Evolutionary conservation across 441 rosid species (phyloP).

Genomic region (Euphorbia schlechtendalii): DNA sequence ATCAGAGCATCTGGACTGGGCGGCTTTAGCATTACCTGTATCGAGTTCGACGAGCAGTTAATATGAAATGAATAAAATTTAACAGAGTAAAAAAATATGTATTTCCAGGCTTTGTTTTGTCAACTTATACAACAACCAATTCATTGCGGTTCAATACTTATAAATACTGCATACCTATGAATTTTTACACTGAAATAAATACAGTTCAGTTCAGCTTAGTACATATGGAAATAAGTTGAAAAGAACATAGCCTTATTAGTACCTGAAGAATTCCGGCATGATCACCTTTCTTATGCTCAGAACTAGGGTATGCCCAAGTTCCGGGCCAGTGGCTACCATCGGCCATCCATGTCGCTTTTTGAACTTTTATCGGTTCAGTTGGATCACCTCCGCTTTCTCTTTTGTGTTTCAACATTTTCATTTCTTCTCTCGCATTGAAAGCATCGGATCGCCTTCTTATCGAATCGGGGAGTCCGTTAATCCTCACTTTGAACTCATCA

Average conservation of each 20-base stretch:
- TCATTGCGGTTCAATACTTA: too few species aligned
- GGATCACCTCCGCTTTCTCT: slow-evolving; percentile 66
- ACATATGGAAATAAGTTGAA: too few species aligned
- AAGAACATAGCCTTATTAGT: not conserved
- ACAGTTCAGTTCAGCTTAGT: too few species aligned
- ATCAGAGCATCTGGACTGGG: slow-evolving; percentile 65
- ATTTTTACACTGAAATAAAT: too few species aligned
- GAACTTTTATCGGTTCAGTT: slow-evolving; percentile 50
- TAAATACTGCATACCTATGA: too few species aligned
- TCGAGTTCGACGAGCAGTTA: not conserved
- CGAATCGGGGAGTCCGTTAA: slow-evolving; percentile 77
- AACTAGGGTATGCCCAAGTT: slow-evolving; percentile 49
- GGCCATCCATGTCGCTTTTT: slow-evolving; percentile 97
- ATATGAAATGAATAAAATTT: too few species aligned
- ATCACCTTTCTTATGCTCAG: slow-evolving; percentile 79
- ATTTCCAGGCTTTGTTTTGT: too few species aligned
- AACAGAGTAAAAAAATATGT: too few species aligned
- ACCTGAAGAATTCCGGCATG: slow-evolving; percentile 81
- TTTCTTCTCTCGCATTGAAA: slow-evolving; percentile 85
- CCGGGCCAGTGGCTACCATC: slow-evolving; percentile 98
- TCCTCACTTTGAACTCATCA: slow-evolving; percentile 83
- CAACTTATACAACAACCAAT: too few species aligned
- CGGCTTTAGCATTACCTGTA: slow-evolving; percentile 82
- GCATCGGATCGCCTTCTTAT: slow-evolving; percentile 84
- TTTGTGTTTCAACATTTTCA: slow-evolving; percentile 71